Evolutionary conservation across 1,284 basidiomycete species (phyloP), one percentile per base, ranked within the genome.

Genomic region (Violaceomyces palustris): DNA sequence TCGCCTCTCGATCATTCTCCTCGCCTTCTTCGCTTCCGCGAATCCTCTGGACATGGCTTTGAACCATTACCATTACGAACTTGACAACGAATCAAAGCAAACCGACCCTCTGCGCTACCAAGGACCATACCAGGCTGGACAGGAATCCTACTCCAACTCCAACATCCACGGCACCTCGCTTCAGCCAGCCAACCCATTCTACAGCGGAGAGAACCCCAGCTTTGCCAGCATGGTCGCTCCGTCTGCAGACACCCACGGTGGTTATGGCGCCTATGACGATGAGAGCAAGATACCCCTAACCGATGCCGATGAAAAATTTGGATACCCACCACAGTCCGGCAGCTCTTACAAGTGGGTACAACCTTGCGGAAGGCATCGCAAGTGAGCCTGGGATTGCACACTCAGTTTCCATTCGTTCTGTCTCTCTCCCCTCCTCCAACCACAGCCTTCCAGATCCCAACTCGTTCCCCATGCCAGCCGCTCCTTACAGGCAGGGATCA

Each of bases 251-350:
- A 45, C 40, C 1, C 57, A 60, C 22, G 29, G 23, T 6, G 24
- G 30, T 24, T 60, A 55, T 29, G 14, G 44, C 1, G 8, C 26
- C 18, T 63, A 62, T 33, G 52, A 56, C 14, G 62, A 67, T 21
- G 64, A 67, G 25, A 42, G 21, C 34, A 55, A 54, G 39, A 31
- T 60, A 1, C 64, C 62, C 7, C 54, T 67, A 22, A 55, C 58
- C n/a, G 54, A 52, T 9, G 35, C 28, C 14, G 57, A 59, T 12
- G 62, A 63, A 35, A 66, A 64, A 38, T 59, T 47, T 33, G 43
- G 42, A 26, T 45, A 44, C 35, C 34, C 48, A 4, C 38, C 36
- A n/a, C 2, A 35, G 8, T 19, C 32, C 4, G 35, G 43, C 31
- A 40, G 37, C 32, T 23, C 46, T 4, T 62, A 55, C 45, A 51